Evolutionary conservation across 2,329 filamentous ascomycete species (phyloP), one percentile per base, ranked within the genome.

Genomic region (Blumeria hordei): DNA sequence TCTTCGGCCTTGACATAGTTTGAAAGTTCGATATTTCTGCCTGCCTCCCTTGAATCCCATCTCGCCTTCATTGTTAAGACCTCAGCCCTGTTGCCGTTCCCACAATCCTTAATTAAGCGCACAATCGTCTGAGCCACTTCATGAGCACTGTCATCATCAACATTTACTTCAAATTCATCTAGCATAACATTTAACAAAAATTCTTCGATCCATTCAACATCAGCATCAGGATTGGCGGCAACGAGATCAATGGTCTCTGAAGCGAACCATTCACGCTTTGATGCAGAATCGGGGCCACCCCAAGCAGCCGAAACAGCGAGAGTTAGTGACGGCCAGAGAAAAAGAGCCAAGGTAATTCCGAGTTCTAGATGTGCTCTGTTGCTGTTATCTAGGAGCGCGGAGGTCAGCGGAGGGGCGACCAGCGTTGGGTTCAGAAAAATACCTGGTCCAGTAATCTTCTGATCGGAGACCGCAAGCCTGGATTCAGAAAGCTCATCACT

Each of bases 201-300:
- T 43, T 82, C 76, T 71, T 96, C 90, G 45, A 95, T 72, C 62
- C 95, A 87, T 59, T 83, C 79, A 16, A 76, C 71, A 61, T 94
- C 84, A 10, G 85, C 80, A 55, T 78, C 72, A 1, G 78, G 72
- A 3, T 72, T 69, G 10, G 72, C 68, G 16, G 64, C 59, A 62
- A 95, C 83, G 59, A 94, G 78, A 32, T 94, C 86, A 57, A 81
- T 83, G 54, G 96, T 74, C 45, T 84, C 85, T 59, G 88, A 88
- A 54, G 85, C 90, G 64, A 98, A 85, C 90, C 88, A 96, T 74
- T 94, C 90, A 64, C 90, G 84, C 72, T 96, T 96, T 69, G 93
- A 87, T 58, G 74, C 80, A 83, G 57, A 59, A 64, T 87, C 80
- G 43, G 85, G 79, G 1, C 90, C 92, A 63, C 90, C 92, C 83